These are phyloP conservation scores for Akanthomyces dipterigenus DNA, from an alignment of 2,329 filamentous ascomycete genomes.

Conservation along the genomic window DNA sequence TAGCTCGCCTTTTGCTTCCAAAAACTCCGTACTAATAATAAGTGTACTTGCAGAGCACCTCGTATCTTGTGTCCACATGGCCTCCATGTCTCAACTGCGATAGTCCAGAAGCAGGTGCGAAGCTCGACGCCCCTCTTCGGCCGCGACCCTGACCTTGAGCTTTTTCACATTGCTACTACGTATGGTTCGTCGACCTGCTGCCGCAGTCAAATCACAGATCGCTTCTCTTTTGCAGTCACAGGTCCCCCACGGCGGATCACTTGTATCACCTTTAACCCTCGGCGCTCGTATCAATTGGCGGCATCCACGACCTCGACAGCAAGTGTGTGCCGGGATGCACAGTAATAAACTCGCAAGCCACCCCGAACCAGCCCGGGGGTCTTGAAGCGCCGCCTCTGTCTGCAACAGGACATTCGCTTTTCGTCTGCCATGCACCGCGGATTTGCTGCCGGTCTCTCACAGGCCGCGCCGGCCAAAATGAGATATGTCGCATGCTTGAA, in stretches of 20 bases:
- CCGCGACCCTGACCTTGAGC: neutral
- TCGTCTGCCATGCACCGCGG: neutral
- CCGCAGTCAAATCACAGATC: neutral
- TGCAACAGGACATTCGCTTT: neutral
- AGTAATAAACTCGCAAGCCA: neutral
- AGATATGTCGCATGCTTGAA: conserved; percentile 5
- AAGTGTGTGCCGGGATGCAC: neutral
- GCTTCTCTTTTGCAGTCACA: neutral
- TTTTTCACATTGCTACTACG: too few relatives aligned
- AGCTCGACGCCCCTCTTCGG: neutral
- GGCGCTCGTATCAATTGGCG: neutral
- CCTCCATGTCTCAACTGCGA: neutral
- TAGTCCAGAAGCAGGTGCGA: neutral
- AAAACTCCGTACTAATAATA: too few relatives aligned
- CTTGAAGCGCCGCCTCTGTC: neutral
- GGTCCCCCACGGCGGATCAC: neutral
- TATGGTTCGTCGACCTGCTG: neutral
- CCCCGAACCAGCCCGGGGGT: neutral
- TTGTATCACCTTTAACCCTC: neutral
- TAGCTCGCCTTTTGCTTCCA: neutral
- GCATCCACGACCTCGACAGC: neutral
- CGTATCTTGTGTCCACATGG: neutral
- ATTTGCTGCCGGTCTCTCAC: neutral
- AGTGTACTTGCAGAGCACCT: too few relatives aligned
- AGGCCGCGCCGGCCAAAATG: neutral